Base-by-base conservation (phyloP, 371 early-diverging fungal species). In the Mortierella sp. region DNA sequence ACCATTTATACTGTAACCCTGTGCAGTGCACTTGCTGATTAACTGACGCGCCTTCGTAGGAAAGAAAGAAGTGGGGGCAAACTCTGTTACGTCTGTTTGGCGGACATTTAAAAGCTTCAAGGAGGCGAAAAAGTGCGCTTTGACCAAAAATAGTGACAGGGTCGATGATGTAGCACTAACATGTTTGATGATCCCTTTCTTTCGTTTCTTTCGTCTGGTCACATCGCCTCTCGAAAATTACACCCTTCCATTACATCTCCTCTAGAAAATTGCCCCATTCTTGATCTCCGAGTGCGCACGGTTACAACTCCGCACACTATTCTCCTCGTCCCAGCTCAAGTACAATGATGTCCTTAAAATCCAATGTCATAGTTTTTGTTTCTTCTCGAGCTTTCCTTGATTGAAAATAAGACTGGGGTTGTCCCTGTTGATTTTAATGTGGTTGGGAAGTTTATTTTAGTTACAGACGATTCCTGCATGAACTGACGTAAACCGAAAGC, bases 131-230 rank as follows among this genome's bases (percentile, higher is more conserved):
- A 20, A 20, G 40, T 24, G 55, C 66, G 66, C 66, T 16, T 20
- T 54, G 66, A 55, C 55, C 37, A 37, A 68, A 67, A 57, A 43
- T 43, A 57, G 47, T 9, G 52, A 47, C 10, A 59, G 26, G 47
- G 43, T 30, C 47, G 14, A 55, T 37, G 43, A 45, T 51, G 47
- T 45, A 18, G 61, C 3, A 61, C 22, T 3, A 35, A 20, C 26
- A 35, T 28, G 52, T 26, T 26, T 8, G 16, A 52, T 32, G 32
- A 10, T 16, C 52, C 40, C 30, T 32, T 32, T 55, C 49, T 45
- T 59, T n/a, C n/a, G n/a, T 52, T 59, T 26, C 1, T 59, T 49
- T 49, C 49, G 4, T 49, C 14, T 5, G 12, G n/a, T 5, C 28
- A n/a, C n/a, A 11, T 10, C 30, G 5, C 26, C 26, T 28, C 22